Conservation (phyloP, 768 basidiomycete species). For the Tricholoma furcatifolium region DNA sequence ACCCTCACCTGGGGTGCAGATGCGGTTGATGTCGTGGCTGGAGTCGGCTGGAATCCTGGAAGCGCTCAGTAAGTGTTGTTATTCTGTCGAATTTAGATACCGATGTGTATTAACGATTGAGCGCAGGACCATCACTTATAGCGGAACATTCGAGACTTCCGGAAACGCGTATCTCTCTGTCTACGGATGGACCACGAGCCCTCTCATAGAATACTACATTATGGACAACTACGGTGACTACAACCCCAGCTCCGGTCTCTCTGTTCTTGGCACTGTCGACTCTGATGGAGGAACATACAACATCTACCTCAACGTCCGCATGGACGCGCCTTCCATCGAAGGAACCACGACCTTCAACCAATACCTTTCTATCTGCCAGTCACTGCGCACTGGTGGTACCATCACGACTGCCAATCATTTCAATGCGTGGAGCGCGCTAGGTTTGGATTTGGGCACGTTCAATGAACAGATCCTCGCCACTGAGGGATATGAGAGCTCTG, state of each 20-base stretch:
- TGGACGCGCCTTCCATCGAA: conserved; percentile 40
- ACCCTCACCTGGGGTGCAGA: conserved; percentile 28
- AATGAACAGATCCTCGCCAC: conserved; percentile 49
- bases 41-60: conserved; percentile 40
- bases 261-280: conserved; percentile 37
- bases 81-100: too few species aligned
- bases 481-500: conserved; percentile 43
- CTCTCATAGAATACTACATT: conserved; percentile 49
- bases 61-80: conserved; percentile 22
- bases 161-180: conserved; percentile 44
- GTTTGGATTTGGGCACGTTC: conserved; percentile 38
- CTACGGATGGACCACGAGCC: conserved; percentile 46
- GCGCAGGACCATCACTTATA: conserved; percentile 35
- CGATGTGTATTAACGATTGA: background rate
- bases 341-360: conserved; percentile 47
- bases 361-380: conserved; percentile 43
- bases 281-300: conserved; percentile 43
- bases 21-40: conserved; percentile 35
- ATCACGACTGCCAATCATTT: conserved; percentile 40
- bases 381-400: conserved; percentile 32
- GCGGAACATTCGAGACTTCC: conserved; percentile 32
- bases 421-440: conserved; percentile 37
- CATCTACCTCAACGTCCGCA: conserved; percentile 35
- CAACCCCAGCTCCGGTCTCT: conserved; percentile 34
- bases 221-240: conserved; percentile 39